A percentile compares a stretch with the other conserved stretches of the same genome.
phyloP scores from a whole-genome alignment of 148 eudicot species.

The Rhododendron vialii region DNA sequence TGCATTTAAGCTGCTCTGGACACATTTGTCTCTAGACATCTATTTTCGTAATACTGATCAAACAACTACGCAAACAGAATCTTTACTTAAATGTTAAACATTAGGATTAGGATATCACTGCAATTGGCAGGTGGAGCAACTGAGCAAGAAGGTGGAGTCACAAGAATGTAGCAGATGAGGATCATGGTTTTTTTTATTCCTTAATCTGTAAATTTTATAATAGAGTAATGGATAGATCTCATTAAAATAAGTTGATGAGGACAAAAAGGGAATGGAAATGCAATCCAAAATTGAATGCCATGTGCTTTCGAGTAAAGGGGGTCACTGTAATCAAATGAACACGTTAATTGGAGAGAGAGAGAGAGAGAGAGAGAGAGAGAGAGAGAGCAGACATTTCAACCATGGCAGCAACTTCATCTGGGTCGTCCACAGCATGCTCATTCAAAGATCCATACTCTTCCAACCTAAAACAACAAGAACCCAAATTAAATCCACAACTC shows the following conservation, averaged over 20 bases:
- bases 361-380: background rate
- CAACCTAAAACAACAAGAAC: slow-evolving; percentile 33
- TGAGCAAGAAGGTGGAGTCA: background rate
- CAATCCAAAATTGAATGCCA: background rate
- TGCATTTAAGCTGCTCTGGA: background rate
- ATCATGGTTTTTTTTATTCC: background rate
- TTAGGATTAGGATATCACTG: background rate
- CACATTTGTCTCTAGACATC: background rate
- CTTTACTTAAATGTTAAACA: background rate
- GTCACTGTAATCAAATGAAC: background rate
- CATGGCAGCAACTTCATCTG: slow-evolving; percentile 61
- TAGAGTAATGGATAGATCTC: background rate
- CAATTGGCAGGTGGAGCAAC: background rate
- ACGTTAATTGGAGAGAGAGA: background rate
- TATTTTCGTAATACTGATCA: background rate
- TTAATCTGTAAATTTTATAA: background rate
- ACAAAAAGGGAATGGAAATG: background rate
- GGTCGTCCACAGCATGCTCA: slow-evolving; percentile 68
- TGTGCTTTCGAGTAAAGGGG: slow-evolving; percentile 1
- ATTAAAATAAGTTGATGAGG: background rate
- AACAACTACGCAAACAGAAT: background rate
- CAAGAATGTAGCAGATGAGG: background rate
- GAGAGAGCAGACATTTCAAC: slow-evolving; percentile 63
- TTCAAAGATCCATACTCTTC: slow-evolving; percentile 44
- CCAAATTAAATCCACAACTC: background rate